These are phyloP conservation scores for Phytopythium ostracodes DNA, from an alignment of 352 stramenopile species.

Conservation along the genomic window DNA sequence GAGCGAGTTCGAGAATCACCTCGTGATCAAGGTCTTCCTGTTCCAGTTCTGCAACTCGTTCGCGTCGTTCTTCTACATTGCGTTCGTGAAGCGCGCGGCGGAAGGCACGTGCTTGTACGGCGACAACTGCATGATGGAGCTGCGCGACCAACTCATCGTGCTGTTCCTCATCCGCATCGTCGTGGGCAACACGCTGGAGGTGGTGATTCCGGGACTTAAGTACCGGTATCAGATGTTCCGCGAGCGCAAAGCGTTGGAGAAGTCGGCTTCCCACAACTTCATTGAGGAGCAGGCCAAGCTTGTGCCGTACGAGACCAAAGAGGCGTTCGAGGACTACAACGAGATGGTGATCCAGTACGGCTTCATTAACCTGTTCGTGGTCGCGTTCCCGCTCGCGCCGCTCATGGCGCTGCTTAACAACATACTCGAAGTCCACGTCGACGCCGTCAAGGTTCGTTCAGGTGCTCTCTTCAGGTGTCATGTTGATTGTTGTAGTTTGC, in stretches of 20 bases:
- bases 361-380: conserved; percentile 94
- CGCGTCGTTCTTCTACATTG: conserved; percentile 96
- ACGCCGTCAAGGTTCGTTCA: conserved; percentile 60
- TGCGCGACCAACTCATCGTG: conserved; percentile 88
- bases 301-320: conserved; percentile 74
- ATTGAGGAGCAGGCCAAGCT: conserved; percentile 85
- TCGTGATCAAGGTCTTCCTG: conserved; percentile 98
- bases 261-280: conserved; percentile 57
- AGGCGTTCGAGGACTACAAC: conserved; percentile 88
- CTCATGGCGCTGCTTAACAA: conserved; percentile 90
- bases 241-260: conserved; percentile 30
- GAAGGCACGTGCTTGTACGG: conserved; percentile 81
- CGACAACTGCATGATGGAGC: conserved; percentile 81
- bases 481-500: neutral
- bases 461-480: neutral
- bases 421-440: conserved; percentile 88
- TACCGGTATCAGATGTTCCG: conserved; percentile 63
- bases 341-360: conserved; percentile 94
- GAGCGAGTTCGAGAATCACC: conserved; percentile 83
- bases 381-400: conserved; percentile 91
- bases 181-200: conserved; percentile 88
- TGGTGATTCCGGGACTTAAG: conserved; percentile 84
- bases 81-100: conserved; percentile 51
- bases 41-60: conserved; percentile 99
- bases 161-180: conserved; percentile 92